These are phyloP conservation scores for Hypoxylon sp. DNA, from an alignment of 2,329 filamentous ascomycete species.

Conservation along the genomic window DNA sequence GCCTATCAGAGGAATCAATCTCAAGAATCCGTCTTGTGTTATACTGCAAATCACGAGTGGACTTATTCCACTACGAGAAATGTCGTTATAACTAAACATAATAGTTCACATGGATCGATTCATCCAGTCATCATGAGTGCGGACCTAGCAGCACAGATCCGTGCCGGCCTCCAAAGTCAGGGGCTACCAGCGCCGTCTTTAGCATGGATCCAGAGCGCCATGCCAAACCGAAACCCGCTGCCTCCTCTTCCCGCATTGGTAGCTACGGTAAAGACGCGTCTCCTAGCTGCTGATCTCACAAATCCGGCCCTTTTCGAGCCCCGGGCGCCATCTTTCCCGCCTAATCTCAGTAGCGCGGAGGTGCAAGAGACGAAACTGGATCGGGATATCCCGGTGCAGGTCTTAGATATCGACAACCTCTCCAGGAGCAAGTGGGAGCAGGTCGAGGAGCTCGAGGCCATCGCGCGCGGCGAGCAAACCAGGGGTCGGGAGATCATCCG, in stretches of 20 bases:
- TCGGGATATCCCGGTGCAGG: conserved; percentile 80
- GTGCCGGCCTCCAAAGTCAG: conserved; percentile 65
- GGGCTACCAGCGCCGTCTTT: conserved; percentile 67
- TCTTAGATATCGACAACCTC: conserved; percentile 89
- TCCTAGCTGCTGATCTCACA: conserved; percentile 84
- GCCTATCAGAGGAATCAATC: background rate
- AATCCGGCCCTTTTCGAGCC: conserved; percentile 67
- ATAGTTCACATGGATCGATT: conserved; percentile 1
- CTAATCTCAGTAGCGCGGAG: conserved; percentile 67
- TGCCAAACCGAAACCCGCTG: conserved; percentile 68
- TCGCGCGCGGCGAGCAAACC: conserved; percentile 79
- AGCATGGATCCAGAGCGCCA: conserved; percentile 75
- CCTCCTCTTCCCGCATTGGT: conserved; percentile 79
- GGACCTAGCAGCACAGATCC: conserved; percentile 65
- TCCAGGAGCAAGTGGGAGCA: conserved; percentile 86
- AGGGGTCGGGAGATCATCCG: conserved; percentile 87
- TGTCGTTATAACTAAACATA: conserved; percentile 14
- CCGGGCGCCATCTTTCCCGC: conserved; percentile 64
- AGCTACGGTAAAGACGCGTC: conserved; percentile 84
- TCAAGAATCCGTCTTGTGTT: background rate
- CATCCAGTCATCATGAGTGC: conserved; percentile 45
- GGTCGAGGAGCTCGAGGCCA: conserved; percentile 83
- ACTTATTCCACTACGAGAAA: background rate
- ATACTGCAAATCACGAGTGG: background rate
- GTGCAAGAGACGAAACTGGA: conserved; percentile 70